A percentile compares a stretch with the other conserved stretches of the same genome.
phyloP scores from a whole-genome alignment of 192 early-diverging fungal species.

The Powellomyces hirtus region DNA sequence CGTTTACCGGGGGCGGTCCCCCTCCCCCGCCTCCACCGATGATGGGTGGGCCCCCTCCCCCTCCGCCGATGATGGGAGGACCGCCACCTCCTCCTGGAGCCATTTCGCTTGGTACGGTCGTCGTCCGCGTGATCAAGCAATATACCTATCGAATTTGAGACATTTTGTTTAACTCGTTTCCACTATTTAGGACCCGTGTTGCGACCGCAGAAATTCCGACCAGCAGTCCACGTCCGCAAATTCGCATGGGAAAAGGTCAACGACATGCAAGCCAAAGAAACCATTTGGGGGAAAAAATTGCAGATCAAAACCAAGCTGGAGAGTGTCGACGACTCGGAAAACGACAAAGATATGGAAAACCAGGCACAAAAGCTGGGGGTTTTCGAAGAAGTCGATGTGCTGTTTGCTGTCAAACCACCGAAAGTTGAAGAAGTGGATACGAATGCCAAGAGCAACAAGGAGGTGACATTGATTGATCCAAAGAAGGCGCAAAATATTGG shows the following conservation, averaged over 20 bases:
- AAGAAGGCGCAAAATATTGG: slow-evolving; percentile 50
- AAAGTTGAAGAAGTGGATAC: not conserved
- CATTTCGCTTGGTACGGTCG: not conserved
- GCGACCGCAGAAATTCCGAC: slow-evolving; percentile 36
- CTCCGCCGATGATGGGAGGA: no score
- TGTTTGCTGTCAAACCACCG: slow-evolving; percentile 31
- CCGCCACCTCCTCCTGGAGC: slow-evolving; percentile 25
- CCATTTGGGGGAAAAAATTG: slow-evolving; percentile 36
- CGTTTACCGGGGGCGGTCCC: not conserved
- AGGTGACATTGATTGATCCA: slow-evolving; percentile 40
- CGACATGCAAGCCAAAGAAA: slow-evolving; percentile 29
- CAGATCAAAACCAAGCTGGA: slow-evolving; percentile 12
- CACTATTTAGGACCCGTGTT: not conserved
- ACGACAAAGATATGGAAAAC: slow-evolving; percentile 27
- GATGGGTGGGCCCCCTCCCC: no score
- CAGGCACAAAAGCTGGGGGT: slow-evolving; percentile 36
- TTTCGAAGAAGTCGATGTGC: slow-evolving; percentile 36
- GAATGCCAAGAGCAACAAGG: not conserved
- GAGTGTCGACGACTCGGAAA: not conserved
- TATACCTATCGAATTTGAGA: no score
- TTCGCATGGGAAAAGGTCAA: slow-evolving; percentile 47
- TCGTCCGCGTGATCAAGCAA: no score
- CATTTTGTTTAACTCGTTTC: no score
- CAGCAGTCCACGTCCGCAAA: slow-evolving; percentile 30
- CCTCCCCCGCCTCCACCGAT: slow-evolving; percentile 30